Evolutionary conservation across 768 basidiomycete genomes (phyloP).

Genomic region (Boletus sensibilis): DNA sequence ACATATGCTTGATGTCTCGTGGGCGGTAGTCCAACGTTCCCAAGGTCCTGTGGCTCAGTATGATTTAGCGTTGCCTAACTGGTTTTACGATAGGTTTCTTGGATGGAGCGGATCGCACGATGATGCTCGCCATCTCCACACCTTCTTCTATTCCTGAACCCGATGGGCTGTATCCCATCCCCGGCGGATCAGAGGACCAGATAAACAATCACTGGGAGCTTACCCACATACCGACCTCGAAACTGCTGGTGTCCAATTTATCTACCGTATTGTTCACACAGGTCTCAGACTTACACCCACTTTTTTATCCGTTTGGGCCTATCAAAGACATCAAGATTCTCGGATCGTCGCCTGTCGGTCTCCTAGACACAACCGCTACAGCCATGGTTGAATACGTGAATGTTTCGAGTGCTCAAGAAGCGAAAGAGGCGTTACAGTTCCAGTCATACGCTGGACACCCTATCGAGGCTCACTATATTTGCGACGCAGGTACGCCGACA

Average conservation of each 20-base stretch:
- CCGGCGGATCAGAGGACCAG: constrained; percentile 33
- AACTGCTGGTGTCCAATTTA: constrained; percentile 62
- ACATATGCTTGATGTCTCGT: constrained; percentile 76
- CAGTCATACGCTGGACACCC: constrained; percentile 57
- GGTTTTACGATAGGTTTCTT: constrained; percentile 56
- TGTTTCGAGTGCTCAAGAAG: constrained; percentile 57
- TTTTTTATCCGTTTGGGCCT: constrained; percentile 69
- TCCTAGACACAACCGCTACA: constrained; percentile 43
- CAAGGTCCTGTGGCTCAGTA: constrained; percentile 47
- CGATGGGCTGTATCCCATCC: constrained; percentile 24
- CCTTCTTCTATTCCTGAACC: constrained; percentile 34
- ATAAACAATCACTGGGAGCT: constrained; percentile 32
- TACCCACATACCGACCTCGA: constrained; percentile 43
- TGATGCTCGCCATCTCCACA: constrained; percentile 53
- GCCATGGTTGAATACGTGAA: constrained; percentile 66
- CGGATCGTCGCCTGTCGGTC: constrained; percentile 33
- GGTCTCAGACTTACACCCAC: constrained; percentile 64
- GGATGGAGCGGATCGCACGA: constrained; percentile 76
- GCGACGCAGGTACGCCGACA: constrained; percentile 13
- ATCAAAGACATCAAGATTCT: constrained; percentile 61
- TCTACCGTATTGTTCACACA: constrained; percentile 67
- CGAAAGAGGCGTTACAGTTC: constrained; percentile 57
- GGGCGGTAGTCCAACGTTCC: constrained; percentile 86
- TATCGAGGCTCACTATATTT: constrained; percentile 39
- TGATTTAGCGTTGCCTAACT: constrained; percentile 1